These are phyloP conservation scores for Sporothrix luriei DNA, from an alignment of 2,329 filamentous ascomycete species.

Conservation along the genomic window DNA sequence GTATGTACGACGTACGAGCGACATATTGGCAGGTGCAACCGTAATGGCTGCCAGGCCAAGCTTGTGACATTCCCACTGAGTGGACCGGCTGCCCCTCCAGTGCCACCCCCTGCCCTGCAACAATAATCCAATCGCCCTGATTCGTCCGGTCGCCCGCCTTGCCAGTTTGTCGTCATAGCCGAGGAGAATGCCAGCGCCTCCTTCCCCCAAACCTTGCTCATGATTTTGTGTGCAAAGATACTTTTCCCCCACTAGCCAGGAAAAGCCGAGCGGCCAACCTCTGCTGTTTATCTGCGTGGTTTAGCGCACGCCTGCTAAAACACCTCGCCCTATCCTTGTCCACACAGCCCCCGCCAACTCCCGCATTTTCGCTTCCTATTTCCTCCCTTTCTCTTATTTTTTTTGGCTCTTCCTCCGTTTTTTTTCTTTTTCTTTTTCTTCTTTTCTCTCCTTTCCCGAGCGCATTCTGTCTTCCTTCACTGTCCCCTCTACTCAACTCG, in stretches of 20 bases:
- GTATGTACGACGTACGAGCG: conserved; percentile 17
- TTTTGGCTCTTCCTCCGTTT: conserved; percentile 32
- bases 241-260: conserved; percentile 32
- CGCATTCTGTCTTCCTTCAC: conserved; percentile 16
- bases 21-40: conserved; percentile 8
- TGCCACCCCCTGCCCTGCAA: conserved; percentile 27
- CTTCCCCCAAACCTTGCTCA: conserved; percentile 26
- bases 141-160: conserved; percentile 38
- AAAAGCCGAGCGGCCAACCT: conserved; percentile 32
- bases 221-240: not conserved
- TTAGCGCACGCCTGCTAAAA: conserved; percentile 39
- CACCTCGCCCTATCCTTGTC: conserved; percentile 39
- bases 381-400: conserved; percentile 28
- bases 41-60: conserved; percentile 12
- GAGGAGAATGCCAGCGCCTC: conserved; percentile 35
- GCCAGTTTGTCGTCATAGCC: conserved; percentile 40
- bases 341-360: conserved; percentile 26
- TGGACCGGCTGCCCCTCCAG: conserved; percentile 2
- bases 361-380: conserved; percentile 31
- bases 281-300: conserved; percentile 33
- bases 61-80: conserved; percentile 31
- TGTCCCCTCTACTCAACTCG: conserved; percentile 26
- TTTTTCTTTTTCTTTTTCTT: conserved; percentile 25
- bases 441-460: conserved; percentile 17
- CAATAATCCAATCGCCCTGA: conserved; percentile 40